These are phyloP conservation scores for Alternaria gaisen DNA, from an alignment of 2,329 filamentous ascomycete species.

Conservation along the genomic window DNA sequence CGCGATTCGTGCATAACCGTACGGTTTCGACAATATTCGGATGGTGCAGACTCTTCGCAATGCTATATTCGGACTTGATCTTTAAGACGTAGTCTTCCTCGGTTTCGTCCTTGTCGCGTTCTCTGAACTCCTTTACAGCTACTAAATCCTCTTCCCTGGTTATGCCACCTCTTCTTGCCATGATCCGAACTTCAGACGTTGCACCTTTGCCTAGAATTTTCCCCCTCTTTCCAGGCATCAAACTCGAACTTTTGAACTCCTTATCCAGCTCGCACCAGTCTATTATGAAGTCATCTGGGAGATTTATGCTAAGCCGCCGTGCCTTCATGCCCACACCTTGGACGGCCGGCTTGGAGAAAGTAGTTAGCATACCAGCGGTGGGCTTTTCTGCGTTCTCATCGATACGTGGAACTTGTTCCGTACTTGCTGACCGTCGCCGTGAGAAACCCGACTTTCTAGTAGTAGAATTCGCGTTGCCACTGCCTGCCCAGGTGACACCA, in stretches of 20 bases:
- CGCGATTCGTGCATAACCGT: conserved; percentile 75
- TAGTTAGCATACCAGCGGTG: conserved; percentile 46
- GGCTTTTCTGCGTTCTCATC: conserved; percentile 36
- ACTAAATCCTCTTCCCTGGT: conserved; percentile 70
- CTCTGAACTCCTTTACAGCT: conserved; percentile 88
- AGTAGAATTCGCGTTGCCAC: conserved; percentile 21
- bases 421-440: conserved; percentile 50
- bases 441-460: conserved; percentile 34
- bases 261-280: conserved; percentile 73
- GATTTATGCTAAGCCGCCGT: conserved; percentile 75
- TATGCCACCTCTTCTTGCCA: conserved; percentile 73
- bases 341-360: conserved; percentile 61
- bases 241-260: conserved; percentile 73
- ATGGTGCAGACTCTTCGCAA: conserved; percentile 84
- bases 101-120: conserved; percentile 73
- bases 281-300: conserved; percentile 78
- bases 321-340: conserved; percentile 80
- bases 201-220: conserved; percentile 83
- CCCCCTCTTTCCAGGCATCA: conserved; percentile 75
- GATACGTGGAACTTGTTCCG: conserved; percentile 43
- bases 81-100: conserved; percentile 82
- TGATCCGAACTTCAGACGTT: conserved; percentile 82
- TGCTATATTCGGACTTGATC: conserved; percentile 90
- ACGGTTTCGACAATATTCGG: conserved; percentile 87
- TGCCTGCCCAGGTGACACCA: conserved; percentile 44